Conservation (phyloP, 1,139 yeast species). For the Protomyces inundatus region DNA sequence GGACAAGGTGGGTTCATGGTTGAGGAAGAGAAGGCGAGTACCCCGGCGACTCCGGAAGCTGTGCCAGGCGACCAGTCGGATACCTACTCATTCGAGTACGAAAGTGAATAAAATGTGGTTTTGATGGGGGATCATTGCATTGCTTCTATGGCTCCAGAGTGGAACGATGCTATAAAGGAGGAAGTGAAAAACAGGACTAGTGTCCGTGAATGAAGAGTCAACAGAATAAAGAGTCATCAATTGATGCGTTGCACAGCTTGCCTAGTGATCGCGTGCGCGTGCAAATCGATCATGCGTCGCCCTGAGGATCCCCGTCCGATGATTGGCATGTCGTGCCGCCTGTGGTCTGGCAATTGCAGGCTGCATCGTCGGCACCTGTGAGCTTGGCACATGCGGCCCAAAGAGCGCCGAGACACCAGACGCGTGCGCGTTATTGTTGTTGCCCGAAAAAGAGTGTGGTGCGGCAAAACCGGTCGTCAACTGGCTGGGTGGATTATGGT, state of each 20-base stretch:
- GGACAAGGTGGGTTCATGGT: background rate
- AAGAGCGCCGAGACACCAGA: background rate
- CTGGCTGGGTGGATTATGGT: background rate
- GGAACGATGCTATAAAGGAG: background rate
- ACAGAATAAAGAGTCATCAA: too few relatives aligned
- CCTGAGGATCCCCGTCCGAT: slow-evolving; percentile 14
- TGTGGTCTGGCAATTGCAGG: slow-evolving; percentile 8
- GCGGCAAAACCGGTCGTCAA: background rate
- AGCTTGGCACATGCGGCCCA: background rate
- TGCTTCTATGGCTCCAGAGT: background rate
- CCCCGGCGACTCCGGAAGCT: background rate
- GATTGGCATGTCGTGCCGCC: slow-evolving; percentile 21
- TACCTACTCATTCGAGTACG: background rate
- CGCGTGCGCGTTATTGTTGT: background rate
- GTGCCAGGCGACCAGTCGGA: background rate
- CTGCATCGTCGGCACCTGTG: background rate
- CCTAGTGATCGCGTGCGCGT: slow-evolving; percentile 15
- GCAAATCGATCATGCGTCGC: slow-evolving; percentile 23
- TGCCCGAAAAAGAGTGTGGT: background rate
- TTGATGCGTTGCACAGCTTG: too few relatives aligned
- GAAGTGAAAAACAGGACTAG: background rate
- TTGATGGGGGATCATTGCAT: background rate
- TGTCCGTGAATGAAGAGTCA: too few relatives aligned
- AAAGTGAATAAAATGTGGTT: background rate
- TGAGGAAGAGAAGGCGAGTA: background rate